A percentile compares a stretch with the other conserved stretches of the same genome.
Conservation (phyloP, 1,284 basidiomycete species). For the Lignosus rhinocerotis region DNA sequence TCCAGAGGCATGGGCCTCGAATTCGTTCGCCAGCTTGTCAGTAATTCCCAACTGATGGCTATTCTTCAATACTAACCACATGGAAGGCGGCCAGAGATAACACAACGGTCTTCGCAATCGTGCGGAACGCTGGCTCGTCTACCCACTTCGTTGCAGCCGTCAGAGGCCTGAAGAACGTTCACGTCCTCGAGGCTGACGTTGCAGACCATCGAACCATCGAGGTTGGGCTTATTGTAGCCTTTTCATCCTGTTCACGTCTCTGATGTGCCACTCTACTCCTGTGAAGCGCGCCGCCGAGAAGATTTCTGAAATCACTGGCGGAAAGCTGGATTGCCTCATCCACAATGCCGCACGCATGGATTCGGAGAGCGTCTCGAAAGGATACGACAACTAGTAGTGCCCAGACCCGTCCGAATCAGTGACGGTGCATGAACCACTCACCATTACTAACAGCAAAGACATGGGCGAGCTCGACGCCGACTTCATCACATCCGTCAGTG, state of each 20-base stretch:
- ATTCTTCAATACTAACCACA: background rate
- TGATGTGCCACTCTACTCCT: background rate
- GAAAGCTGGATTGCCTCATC: constrained; percentile 33
- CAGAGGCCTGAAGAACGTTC: background rate
- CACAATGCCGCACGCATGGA: constrained; percentile 31
- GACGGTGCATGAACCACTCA: background rate
- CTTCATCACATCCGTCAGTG: constrained; percentile 12
- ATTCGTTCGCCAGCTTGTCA: background rate
- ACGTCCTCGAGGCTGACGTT: constrained; percentile 1
- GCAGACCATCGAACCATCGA: background rate
- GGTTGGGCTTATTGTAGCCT: background rate
- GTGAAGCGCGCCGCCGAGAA: constrained; percentile 16
- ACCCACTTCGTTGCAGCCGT: background rate
- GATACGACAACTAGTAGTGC: constrained; percentile 16
- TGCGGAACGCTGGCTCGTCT: background rate
- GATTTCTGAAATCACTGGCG: constrained; percentile 26
- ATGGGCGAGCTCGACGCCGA: constrained; percentile 19
- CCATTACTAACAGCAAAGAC: background rate
- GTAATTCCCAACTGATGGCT: background rate
- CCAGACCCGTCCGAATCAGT: background rate
- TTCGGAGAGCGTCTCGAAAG: background rate
- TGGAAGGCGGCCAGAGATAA: background rate
- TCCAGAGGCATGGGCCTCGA: background rate
- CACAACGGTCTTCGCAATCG: background rate
- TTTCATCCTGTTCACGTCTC: background rate